phyloP scores from a whole-genome alignment of 305 asterid species.

The Andrographis paniculata region DNA sequence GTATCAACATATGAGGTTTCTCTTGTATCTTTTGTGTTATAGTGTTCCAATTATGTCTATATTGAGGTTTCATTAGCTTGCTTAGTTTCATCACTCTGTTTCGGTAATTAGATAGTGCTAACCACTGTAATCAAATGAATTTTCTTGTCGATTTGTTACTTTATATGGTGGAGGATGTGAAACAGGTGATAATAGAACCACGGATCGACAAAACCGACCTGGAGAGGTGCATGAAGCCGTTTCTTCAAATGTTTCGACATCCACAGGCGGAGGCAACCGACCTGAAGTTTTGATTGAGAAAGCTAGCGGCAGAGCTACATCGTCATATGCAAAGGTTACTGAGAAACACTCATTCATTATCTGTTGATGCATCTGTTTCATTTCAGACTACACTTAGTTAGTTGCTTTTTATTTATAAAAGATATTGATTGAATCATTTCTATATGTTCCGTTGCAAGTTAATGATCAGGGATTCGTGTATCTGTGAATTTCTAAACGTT shows the following conservation, averaged over 20 bases:
- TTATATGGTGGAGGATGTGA: conserved; percentile 17
- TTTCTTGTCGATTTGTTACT: conserved; percentile 7
- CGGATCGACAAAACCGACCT: conserved; percentile 20
- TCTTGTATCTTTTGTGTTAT: background rate
- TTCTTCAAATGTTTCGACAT: conserved; percentile 23
- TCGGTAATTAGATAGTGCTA: conserved; percentile 3
- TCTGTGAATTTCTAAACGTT: too few relatives aligned
- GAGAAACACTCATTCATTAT: conserved; percentile 34
- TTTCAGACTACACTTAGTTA: background rate
- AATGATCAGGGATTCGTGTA: too few relatives aligned
- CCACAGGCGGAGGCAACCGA: conserved; percentile 19
- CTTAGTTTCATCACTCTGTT: background rate
- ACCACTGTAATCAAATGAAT: background rate
- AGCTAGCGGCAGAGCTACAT: conserved; percentile 17
- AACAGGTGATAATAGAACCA: conserved; percentile 25
- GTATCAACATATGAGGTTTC: background rate
- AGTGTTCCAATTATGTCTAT: too few relatives aligned
- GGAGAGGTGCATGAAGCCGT: conserved; percentile 21
- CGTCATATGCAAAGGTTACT: conserved; percentile 22
- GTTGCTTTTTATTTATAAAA: conserved; percentile 3
- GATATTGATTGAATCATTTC: too few relatives aligned
- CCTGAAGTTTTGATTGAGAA: conserved; percentile 19
- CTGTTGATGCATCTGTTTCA: conserved; percentile 42
- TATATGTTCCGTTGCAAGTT: too few relatives aligned
- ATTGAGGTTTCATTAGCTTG: background rate